Evolutionary conservation across 2,329 filamentous ascomycete genomes (phyloP).

Genomic region (Aspergillus tubingensis): DNA sequence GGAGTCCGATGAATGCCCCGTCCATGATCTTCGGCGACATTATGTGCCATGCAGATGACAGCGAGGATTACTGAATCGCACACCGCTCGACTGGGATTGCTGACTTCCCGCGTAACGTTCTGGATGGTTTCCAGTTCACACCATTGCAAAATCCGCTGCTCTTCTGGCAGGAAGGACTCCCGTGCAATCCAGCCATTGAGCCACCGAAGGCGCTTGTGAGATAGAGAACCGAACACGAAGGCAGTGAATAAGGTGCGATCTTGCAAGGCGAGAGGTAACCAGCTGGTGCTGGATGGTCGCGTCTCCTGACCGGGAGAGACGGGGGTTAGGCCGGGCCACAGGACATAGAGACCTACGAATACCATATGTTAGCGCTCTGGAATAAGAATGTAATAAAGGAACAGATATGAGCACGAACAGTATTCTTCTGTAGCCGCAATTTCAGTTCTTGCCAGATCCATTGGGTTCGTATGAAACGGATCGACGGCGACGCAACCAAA

Average conservation of each 20-base stretch:
- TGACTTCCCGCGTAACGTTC: constrained; percentile 37
- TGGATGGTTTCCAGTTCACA: constrained; percentile 38
- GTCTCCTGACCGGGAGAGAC: constrained; percentile 4
- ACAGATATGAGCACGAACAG: constrained; percentile 21
- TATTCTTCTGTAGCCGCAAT: constrained; percentile 30
- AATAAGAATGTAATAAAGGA: background rate
- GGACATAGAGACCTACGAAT: constrained; percentile 22
- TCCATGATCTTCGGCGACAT: constrained; percentile 27
- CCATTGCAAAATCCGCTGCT: constrained; percentile 27
- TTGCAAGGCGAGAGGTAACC: constrained; percentile 34
- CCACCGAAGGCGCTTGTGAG: constrained; percentile 35
- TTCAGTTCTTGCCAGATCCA: constrained; percentile 23
- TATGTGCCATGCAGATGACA: constrained; percentile 39
- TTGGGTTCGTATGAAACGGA: constrained; percentile 27
- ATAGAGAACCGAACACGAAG: constrained; percentile 35
- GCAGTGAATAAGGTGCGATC: constrained; percentile 35
- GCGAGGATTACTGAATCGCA: constrained; percentile 40
- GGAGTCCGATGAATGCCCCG: constrained; percentile 15
- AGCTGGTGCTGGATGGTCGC: constrained; percentile 18
- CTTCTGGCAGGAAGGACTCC: constrained; percentile 21
- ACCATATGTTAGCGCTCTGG: background rate
- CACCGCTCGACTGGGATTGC: constrained; percentile 31
- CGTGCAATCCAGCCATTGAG: constrained; percentile 27
- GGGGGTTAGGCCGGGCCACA: constrained; percentile 35
- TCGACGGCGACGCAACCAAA: constrained; percentile 27